Percentiles rank a stretch among this genome's conserved stretches.
These are phyloP conservation scores for Melanopsichium pennsylvanicum DNA, from an alignment of 1,284 basidiomycete species.

Conservation along the genomic window DNA sequence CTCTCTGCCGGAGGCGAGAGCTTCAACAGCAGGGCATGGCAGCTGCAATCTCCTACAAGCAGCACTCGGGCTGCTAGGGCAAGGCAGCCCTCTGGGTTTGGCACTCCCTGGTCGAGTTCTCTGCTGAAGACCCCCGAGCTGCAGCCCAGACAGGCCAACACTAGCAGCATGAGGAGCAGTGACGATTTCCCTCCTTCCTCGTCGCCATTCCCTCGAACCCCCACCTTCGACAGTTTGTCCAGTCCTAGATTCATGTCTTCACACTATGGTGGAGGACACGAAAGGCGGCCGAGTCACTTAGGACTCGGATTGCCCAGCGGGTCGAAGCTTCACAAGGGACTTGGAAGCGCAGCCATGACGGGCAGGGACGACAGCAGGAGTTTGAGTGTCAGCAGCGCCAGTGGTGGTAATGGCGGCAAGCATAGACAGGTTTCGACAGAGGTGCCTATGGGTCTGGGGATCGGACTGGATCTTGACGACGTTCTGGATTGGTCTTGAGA, in stretches of 20 bases:
- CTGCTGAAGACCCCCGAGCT: slow-evolving; percentile 47
- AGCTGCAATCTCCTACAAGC: slow-evolving; percentile 47
- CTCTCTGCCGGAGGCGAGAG: slow-evolving; percentile 23
- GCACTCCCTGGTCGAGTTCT: slow-evolving; percentile 39
- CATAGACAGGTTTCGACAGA: slow-evolving; percentile 40
- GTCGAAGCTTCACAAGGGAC: slow-evolving; percentile 27
- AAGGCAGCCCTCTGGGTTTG: slow-evolving; percentile 35
- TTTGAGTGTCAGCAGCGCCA: too few relatives aligned
- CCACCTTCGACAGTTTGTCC: slow-evolving; percentile 47
- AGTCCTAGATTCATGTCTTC: slow-evolving; percentile 36
- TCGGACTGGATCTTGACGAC: slow-evolving; percentile 48
- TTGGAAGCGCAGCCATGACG: slow-evolving; percentile 10
- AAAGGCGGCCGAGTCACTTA: slow-evolving; percentile 35
- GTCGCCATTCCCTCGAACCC: slow-evolving; percentile 50
- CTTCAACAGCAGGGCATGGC: slow-evolving; percentile 43
- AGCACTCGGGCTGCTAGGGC: slow-evolving; percentile 44
- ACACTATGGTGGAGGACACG: slow-evolving; percentile 17
- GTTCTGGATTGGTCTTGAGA: slow-evolving; percentile 43
- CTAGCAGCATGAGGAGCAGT: slow-evolving; percentile 25
- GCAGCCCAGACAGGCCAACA: slow-evolving; percentile 35
- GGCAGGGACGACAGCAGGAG: slow-evolving; percentile 15
- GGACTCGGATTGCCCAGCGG: slow-evolving; percentile 36
- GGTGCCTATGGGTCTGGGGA: slow-evolving; percentile 39
- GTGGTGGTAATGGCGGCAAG: slow-evolving; percentile 15
- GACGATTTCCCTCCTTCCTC: slow-evolving; percentile 44